These are phyloP conservation scores for Chlamydomonas sp. DNA, from an alignment of 139 green algal species.

Conservation along the genomic window DNA sequence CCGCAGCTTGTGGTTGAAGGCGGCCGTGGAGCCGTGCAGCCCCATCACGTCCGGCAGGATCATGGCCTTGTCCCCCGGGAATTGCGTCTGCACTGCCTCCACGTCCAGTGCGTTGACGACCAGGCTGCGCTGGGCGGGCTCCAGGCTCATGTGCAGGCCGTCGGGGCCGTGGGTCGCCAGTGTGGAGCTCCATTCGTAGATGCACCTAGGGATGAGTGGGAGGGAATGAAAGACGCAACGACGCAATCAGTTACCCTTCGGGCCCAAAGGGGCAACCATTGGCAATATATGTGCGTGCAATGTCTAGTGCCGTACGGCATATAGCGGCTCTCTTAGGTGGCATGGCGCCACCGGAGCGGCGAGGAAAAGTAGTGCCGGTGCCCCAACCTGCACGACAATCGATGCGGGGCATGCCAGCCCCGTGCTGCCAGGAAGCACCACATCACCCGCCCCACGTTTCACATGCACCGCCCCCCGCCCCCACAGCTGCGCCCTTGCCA, in stretches of 20 bases:
- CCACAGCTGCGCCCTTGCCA: no score
- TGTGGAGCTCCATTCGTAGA: constrained; percentile 42
- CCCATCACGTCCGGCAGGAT: constrained; percentile 5
- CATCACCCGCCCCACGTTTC: no score
- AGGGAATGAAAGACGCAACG: not conserved
- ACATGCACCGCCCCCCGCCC: no score
- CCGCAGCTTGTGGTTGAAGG: constrained; percentile 22
- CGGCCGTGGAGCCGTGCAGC: not conserved
- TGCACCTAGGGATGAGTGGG: constrained; percentile 14
- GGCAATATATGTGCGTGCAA: no score
- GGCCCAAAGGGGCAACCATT: no score
- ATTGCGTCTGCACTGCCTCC: not conserved
- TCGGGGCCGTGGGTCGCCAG: constrained; percentile 24
- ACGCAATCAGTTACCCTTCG: not conserved
- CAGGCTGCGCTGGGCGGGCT: not conserved
- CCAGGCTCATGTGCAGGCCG: constrained; percentile 26
- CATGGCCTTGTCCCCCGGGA: constrained; percentile 23
- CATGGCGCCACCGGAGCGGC: no score
- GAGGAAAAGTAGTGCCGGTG: no score
- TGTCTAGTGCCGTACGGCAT: no score
- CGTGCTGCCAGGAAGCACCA: no score
- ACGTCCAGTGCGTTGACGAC: constrained; percentile 26
- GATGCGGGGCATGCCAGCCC: no score
- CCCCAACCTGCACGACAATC: no score
- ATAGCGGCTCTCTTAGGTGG: no score